Evolutionary conservation across 108 stramenopile species (phyloP).

Genomic region (Cyclotella distinguenda): DNA sequence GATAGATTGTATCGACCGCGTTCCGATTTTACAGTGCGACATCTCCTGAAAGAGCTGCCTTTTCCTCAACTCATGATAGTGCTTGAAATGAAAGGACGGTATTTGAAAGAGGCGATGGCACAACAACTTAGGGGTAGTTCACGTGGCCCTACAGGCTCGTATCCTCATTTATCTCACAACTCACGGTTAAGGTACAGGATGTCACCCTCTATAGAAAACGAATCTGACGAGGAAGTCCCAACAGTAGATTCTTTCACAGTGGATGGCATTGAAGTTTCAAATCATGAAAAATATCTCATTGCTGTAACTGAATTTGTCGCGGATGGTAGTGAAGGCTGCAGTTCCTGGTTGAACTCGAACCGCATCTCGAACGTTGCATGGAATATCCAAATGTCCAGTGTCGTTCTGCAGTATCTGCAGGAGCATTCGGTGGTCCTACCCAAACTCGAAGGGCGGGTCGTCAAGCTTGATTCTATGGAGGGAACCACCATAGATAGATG

Average conservation of each 20-base stretch:
- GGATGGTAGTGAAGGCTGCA: conserved; percentile 41
- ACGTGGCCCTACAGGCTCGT: conserved; percentile 39
- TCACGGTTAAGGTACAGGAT: conserved; percentile 16
- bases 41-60: conserved; percentile 41
- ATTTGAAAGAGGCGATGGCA: conserved; percentile 27
- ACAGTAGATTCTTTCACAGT: conserved; percentile 26
- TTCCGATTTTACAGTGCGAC: conserved; percentile 26
- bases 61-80: conserved; percentile 35
- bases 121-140: conserved; percentile 40
- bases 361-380: conserved; percentile 18
- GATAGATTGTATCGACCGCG: conserved; percentile 43
- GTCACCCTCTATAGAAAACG: background rate
- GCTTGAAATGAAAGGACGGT: conserved; percentile 22
- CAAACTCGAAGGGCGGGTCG: conserved; percentile 25
- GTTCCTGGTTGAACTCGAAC: conserved; percentile 20
- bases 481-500: background rate
- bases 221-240: conserved; percentile 9
- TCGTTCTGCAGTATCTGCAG: conserved; percentile 35
- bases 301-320: conserved; percentile 41
- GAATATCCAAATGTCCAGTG: conserved; percentile 27
- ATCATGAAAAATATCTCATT: conserved; percentile 23
- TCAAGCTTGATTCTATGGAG: background rate
- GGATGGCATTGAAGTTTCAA: conserved; percentile 21
- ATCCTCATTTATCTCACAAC: conserved; percentile 43
- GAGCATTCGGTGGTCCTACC: conserved; percentile 11